These are phyloP conservation scores for Wickerhamiella kurtzmanii DNA, from an alignment of 805 yeast genomes.

Conservation along the genomic window DNA sequence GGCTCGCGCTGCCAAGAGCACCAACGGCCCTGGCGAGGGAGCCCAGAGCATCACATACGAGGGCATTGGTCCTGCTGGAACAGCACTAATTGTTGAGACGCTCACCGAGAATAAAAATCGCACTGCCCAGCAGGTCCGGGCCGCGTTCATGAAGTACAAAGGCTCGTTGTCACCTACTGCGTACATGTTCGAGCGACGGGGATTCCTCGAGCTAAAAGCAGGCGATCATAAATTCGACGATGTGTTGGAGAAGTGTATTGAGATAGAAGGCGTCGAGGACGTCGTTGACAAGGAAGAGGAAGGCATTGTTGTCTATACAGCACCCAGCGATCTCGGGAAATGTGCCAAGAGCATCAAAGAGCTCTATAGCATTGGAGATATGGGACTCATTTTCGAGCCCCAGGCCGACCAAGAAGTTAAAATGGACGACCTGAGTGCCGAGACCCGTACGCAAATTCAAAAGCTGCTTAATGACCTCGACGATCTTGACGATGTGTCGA, in stretches of 20 bases:
- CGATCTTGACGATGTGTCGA: slow-evolving; percentile 73
- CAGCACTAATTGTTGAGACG: slow-evolving; percentile 73
- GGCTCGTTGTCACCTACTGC: slow-evolving; percentile 62
- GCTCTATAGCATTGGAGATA: slow-evolving; percentile 50
- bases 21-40: slow-evolving; percentile 63
- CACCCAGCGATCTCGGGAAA: slow-evolving; percentile 45
- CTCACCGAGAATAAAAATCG: slow-evolving; percentile 80
- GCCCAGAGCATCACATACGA: slow-evolving; percentile 55
- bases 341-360: slow-evolving; percentile 47
- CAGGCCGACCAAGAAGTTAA: slow-evolving; percentile 48
- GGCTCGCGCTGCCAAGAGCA: slow-evolving; percentile 34
- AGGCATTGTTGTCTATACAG: slow-evolving; percentile 43
- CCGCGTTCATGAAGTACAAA: slow-evolving; percentile 50
- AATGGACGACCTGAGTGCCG: slow-evolving; percentile 42
- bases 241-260: slow-evolving; percentile 61
- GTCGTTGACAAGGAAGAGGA: slow-evolving; percentile 26
- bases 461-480: slow-evolving; percentile 52
- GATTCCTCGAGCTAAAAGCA: slow-evolving; percentile 46
- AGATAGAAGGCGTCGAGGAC: slow-evolving; percentile 52
- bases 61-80: slow-evolving; percentile 88
- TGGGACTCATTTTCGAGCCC: slow-evolving; percentile 57
- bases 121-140: slow-evolving; percentile 61
- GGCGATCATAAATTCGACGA: slow-evolving; percentile 38
- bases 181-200: slow-evolving; percentile 66
- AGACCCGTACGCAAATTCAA: slow-evolving; percentile 36